Evolutionary conservation across 1,139 yeast species (phyloP).

Genomic region (Hyphopichia wangnamkhiaoensis): DNA sequence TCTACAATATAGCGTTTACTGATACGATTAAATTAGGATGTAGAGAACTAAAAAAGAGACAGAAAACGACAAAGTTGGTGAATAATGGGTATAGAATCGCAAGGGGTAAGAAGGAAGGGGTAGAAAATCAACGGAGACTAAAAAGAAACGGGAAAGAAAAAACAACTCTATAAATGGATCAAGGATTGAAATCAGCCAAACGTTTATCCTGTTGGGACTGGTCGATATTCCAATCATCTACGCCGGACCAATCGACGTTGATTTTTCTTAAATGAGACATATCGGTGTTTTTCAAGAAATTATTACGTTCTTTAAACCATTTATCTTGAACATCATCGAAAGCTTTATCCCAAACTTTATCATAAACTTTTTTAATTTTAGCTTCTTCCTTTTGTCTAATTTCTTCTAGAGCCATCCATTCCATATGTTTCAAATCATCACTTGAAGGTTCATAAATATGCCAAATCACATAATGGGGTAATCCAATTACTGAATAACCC

Average conservation of each 20-base stretch:
- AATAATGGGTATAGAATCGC: too few species aligned
- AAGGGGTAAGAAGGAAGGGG: too few species aligned
- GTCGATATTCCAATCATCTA: conserved; percentile 47
- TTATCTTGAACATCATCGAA: conserved; percentile 69
- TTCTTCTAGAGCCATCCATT: conserved; percentile 95
- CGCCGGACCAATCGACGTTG: conserved; percentile 70
- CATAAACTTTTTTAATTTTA: conserved; percentile 65
- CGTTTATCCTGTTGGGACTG: conserved; percentile 28
- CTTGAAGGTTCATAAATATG: conserved; percentile 88
- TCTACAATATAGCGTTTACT: too few species aligned
- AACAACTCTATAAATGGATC: conserved; percentile 6
- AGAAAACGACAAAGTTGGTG: too few species aligned
- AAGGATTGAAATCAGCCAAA: conserved; percentile 48
- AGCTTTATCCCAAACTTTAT: conserved; percentile 74
- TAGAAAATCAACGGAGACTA: too few species aligned
- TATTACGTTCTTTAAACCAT: conserved; percentile 68
- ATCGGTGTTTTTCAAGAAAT: conserved; percentile 74
- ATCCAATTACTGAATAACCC: conserved; percentile 80
- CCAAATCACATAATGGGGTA: conserved; percentile 92
- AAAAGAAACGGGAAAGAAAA: background rate
- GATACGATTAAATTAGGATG: too few species aligned
- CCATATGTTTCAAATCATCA: conserved; percentile 90
- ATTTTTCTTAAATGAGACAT: conserved; percentile 48
- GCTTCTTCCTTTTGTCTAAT: conserved; percentile 69
- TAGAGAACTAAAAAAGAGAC: too few species aligned